Conservation (phyloP, 371 early-diverging fungal species). For the Chytridium lagenaria region DNA sequence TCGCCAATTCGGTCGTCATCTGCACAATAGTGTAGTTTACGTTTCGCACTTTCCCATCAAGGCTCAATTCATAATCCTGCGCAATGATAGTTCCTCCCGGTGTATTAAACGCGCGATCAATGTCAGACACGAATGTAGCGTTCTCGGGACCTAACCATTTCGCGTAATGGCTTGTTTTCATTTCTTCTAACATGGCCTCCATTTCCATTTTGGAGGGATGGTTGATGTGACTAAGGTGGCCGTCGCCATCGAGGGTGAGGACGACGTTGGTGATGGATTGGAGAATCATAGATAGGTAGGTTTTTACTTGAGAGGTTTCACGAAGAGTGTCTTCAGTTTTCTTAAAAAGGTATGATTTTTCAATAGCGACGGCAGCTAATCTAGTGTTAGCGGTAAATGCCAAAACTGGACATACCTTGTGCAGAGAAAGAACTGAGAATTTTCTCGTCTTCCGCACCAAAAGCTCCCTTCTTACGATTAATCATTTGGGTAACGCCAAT, state of each 20-base stretch:
- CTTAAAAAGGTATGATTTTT: slow-evolving; percentile 52
- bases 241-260: slow-evolving; percentile 46
- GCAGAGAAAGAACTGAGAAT: slow-evolving; percentile 55
- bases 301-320: slow-evolving; percentile 39
- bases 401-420: slow-evolving; percentile 42
- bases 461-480: slow-evolving; percentile 46
- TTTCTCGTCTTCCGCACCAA: slow-evolving; percentile 50
- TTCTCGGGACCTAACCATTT: slow-evolving; percentile 40
- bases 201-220: slow-evolving; percentile 41
- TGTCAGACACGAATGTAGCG: slow-evolving; percentile 34
- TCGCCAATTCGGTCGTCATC: slow-evolving; percentile 23
- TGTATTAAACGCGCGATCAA: slow-evolving; percentile 21
- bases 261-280: slow-evolving; percentile 55
- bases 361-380: slow-evolving; percentile 56
- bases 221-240: slow-evolving; percentile 40
- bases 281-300: slow-evolving; percentile 52
- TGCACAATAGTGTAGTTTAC: slow-evolving; percentile 46
- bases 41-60: slow-evolving; percentile 33
- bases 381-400: slow-evolving; percentile 6
- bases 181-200: slow-evolving; percentile 11
- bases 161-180: slow-evolving; percentile 31
- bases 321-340: slow-evolving; percentile 48
- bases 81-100: slow-evolving; percentile 30
- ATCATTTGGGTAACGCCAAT: slow-evolving; percentile 59
- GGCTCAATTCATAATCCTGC: slow-evolving; percentile 38